Percentiles rank a stretch among this genome's conserved stretches.
Evolutionary conservation across 345 rosid species (phyloP).

Genomic region (Mallotus nudiflorus): DNA sequence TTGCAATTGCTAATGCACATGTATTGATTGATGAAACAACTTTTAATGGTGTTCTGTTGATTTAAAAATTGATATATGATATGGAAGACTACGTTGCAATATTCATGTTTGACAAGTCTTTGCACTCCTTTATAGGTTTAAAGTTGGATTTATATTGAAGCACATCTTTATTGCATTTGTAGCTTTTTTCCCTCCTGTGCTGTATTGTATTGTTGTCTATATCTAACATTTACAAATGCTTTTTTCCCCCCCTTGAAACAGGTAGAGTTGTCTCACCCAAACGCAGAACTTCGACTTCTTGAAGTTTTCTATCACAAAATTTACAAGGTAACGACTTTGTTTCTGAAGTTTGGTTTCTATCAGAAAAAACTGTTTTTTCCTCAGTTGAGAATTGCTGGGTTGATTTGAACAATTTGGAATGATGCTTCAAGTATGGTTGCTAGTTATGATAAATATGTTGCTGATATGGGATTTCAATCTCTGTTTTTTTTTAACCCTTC

Average conservation of each 20-base stretch:
- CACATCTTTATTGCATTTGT: background rate
- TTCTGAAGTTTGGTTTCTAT: background rate
- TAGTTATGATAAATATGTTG: background rate
- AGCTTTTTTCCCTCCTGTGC: background rate
- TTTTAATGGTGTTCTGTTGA: background rate
- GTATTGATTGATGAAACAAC: background rate
- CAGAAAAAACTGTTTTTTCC: too few relatives aligned
- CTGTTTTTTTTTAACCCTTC: background rate
- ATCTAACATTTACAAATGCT: background rate
- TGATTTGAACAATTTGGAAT: too few relatives aligned
- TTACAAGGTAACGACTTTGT: slow-evolving; percentile 59
- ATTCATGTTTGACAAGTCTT: background rate
- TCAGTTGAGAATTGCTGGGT: too few relatives aligned
- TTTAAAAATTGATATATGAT: background rate
- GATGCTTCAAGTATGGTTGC: background rate
- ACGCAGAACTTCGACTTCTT: slow-evolving; percentile 89
- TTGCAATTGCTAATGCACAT: background rate
- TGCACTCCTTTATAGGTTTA: background rate
- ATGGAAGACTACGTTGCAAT: background rate
- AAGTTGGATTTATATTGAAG: background rate
- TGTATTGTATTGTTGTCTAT: background rate
- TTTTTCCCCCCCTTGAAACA: slow-evolving; percentile 39
- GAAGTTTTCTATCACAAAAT: slow-evolving; percentile 95
- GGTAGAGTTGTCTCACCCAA: slow-evolving; percentile 90
- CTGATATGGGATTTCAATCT: background rate